Base-by-base conservation (phyloP, 2,329 filamentous ascomycete genomes). In the Niveomyces coronatus region DNA sequence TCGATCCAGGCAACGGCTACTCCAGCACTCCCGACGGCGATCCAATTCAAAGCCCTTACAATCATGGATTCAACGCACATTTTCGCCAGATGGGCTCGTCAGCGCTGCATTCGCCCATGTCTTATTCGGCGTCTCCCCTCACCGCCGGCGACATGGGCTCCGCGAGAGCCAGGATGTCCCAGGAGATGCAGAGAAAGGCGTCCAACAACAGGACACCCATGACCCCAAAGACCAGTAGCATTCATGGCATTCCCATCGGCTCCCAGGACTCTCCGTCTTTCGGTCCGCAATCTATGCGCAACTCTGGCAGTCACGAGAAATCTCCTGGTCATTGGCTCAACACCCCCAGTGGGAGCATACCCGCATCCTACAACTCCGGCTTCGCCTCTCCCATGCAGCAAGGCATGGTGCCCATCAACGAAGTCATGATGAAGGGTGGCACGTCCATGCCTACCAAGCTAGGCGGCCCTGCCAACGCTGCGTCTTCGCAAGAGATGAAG, bases 401-500 rank as follows among this genome's bases (percentile, higher is more conserved):
- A 15, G 71, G 74, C 18, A 68, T 85, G 55, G 74, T 81, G 14
- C 85, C 87, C 47, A 93, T 95, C 50, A 84, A 83, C 14, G 88
- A 94, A 53, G 83, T 95, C 37, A 74, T 98, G 55, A 80, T 88
- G 55, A 86, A 85, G 55, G 87, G 85, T 43, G 83, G 85, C 51
- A 83, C 84, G 24, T 95, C 89, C 1, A 80, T 96, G 65, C 89
- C 89, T 2, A 74, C 86, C 23, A 95, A 95, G 64, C 79, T 95
- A 36, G 74, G 72, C 38, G 67, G 57, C n/a, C 63, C 13, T 56
- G 27, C 53, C 55, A 24, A 24, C 11, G 23, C 30, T 13, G 70
- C 82, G 37, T 85, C 91, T 39, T 82, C 86, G 1, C 87, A 94
- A 53, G 91, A 96, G 57, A 87, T 88, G 52, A 96, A 96, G 74